Evolutionary conservation across 176 grass and related monocot species (phyloP).

Genomic region (Oryza meridionalis): DNA sequence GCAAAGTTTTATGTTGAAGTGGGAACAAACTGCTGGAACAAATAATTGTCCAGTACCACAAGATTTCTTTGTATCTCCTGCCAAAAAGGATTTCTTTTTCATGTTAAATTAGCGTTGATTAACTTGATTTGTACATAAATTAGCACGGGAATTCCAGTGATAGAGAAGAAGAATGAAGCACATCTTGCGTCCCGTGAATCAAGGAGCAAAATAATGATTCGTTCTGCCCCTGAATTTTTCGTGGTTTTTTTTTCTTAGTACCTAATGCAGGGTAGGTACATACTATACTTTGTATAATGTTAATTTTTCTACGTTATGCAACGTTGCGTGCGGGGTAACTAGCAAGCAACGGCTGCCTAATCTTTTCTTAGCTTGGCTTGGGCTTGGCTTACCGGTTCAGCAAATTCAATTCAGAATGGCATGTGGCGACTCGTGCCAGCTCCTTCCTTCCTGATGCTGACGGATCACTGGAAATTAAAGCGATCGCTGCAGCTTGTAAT

Average conservation of each 20-base stretch:
- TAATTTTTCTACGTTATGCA: not conserved
- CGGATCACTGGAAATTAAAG: not conserved
- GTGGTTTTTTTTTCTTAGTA: not conserved
- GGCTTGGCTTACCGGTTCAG: constrained; percentile 26
- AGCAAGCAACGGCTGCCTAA: not conserved
- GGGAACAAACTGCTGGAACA: not conserved
- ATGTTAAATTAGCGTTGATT: not conserved
- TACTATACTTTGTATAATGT: not conserved
- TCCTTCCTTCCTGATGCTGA: constrained; percentile 26
- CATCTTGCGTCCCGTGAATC: not conserved
- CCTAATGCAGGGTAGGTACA: not conserved
- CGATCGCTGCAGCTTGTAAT: not conserved
- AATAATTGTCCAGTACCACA: not conserved
- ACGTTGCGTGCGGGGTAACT: constrained; percentile 13
- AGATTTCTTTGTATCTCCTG: not conserved
- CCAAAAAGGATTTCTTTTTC: not conserved
- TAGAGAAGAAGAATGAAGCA: too few relatives aligned
- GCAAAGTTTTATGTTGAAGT: not conserved
- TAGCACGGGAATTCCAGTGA: not conserved
- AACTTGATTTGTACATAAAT: not conserved
- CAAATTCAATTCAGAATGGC: constrained; percentile 2
- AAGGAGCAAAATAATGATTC: not conserved
- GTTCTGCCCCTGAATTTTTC: not conserved
- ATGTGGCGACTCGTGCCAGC: constrained; percentile 14
- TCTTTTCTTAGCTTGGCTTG: not conserved